Evolutionary conservation across 371 early-diverging fungal genomes (phyloP).

Genomic region (Amoeboaphelidium protococcarum): DNA sequence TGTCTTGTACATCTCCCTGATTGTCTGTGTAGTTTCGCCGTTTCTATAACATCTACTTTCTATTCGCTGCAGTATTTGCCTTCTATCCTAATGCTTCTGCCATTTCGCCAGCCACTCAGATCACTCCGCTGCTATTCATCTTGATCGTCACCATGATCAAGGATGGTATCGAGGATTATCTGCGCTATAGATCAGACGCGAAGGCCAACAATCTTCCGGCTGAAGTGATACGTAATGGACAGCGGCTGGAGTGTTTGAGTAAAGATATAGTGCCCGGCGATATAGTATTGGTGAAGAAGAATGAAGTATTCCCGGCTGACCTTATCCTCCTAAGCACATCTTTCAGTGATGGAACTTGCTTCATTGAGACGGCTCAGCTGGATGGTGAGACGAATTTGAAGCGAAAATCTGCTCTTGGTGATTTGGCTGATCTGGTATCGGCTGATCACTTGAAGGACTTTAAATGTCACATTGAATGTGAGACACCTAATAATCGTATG

Average conservation of each 20-base stretch:
- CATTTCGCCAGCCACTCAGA: slow-evolving; percentile 12
- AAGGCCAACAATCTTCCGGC: slow-evolving; percentile 6
- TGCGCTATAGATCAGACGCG: slow-evolving; percentile 13
- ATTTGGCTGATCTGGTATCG: slow-evolving; percentile 3
- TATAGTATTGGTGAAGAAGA: slow-evolving; percentile 14
- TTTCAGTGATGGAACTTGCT: slow-evolving; percentile 21
- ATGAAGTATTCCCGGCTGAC: slow-evolving; percentile 30
- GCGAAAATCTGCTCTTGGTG: slow-evolving; percentile 11
- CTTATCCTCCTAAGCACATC: slow-evolving; percentile 20
- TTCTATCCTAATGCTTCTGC: slow-evolving; percentile 9
- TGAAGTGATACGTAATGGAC: slow-evolving; percentile 7
- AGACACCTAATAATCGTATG: slow-evolving; percentile 20
- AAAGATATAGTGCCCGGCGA: slow-evolving; percentile 24
- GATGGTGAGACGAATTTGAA: slow-evolving; percentile 42
- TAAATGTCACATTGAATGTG: slow-evolving; percentile 14
- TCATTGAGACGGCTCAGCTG: slow-evolving; percentile 34
- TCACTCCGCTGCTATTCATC: slow-evolving; percentile 26
- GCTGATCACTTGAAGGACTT: slow-evolving; percentile 3
- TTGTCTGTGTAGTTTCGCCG: slow-evolving; percentile 26
- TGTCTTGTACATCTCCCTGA: too few species aligned
- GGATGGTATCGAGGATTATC: slow-evolving; percentile 32
- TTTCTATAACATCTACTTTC: slow-evolving; percentile 36
- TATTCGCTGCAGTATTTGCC: slow-evolving; percentile 17
- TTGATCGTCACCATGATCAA: slow-evolving; percentile 29
- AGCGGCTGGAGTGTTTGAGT: slow-evolving; percentile 6